Evolutionary conservation across 345 rosid species (phyloP), one percentile per base, ranked within the genome.

Genomic region (Jatropha curcas): DNA sequence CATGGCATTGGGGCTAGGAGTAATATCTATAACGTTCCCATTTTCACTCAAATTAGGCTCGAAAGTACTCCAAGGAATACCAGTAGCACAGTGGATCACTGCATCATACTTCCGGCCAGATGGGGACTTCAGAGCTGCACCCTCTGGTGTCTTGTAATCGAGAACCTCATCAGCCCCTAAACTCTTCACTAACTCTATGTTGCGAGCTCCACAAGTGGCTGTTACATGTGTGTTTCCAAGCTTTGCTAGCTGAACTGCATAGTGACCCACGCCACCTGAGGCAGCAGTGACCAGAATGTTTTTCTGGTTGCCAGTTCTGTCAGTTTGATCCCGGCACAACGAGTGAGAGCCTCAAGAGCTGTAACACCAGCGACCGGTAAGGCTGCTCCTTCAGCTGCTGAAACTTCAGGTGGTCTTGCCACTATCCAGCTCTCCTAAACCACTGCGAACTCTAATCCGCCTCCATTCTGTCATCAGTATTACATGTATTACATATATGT

Each of bases 201-300:
- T 90, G 34, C 92, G 82, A 0, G 86, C 87, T 11, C 98, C 96
- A 71, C 98, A 92, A 8, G 98, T 88, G 46, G 96, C 96, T 1
- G 98, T 90, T 76, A 90, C 96, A 33, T 90, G 90, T 0, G 94
- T 77, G 58, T 89, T 90, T 33, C 82, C 94, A 19, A 90, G 85
- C 77, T 92, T 92, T 0, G 94, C 91, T 3, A 92, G 72, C 67
- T 92, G 96, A 72, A 90, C 91, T 0, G 92, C 88, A 58, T 90
- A 89, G 65, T 88, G 98, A 48, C 94, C 94, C 17, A 92, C 96
- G 0, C 98, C 98, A 34, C 98, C 96, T 0, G 96, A 90, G 46
- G 92, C 95, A 30, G 95, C 92, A 9, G 95, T 89, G 61, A 91
- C 60, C 34, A 89, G 80, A 75, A 93, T 65, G 82, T 93, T 91